These are phyloP conservation scores for Acacia acuminata DNA, from an alignment of 306 rosid genomes.

Conservation along the genomic window DNA sequence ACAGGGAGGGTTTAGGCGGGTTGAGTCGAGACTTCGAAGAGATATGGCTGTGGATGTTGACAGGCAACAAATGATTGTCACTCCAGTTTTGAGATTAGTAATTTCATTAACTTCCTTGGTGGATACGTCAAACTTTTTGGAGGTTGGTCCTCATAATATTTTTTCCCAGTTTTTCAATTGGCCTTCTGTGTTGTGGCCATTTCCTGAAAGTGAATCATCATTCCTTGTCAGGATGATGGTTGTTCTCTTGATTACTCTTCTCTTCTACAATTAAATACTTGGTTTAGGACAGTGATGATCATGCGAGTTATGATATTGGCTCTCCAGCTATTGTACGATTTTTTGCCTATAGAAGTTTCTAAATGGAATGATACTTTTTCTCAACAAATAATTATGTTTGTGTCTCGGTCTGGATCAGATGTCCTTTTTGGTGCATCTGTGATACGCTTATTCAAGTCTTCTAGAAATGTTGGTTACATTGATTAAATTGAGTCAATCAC, in stretches of 20 bases:
- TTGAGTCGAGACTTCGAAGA: constrained; percentile 58
- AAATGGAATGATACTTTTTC: background rate
- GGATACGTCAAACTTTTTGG: constrained; percentile 79
- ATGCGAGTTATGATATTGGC: background rate
- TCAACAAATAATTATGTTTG: constrained; percentile 5
- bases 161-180: background rate
- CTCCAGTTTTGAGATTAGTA: constrained; percentile 82
- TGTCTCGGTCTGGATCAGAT: background rate
- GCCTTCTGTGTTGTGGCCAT: constrained; percentile 2
- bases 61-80: constrained; percentile 66
- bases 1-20: constrained; percentile 83
- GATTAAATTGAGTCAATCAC: constrained; percentile 10
- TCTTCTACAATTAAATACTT: background rate
- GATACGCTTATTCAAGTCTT: background rate
- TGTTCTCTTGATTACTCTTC: constrained; percentile 10
- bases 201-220: constrained; percentile 16
- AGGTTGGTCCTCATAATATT: constrained; percentile 58
- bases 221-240: constrained; percentile 3
- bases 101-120: constrained; percentile 80
- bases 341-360: background rate
- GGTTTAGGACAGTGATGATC: background rate
- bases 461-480: background rate
- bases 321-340: background rate
- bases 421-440: background rate
- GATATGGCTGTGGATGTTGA: constrained; percentile 68